A percentile compares a stretch with the other conserved stretches of the same genome.
Conservation (phyloP, 148 eudicot genomes). For the Diospyros kaki region DNA sequence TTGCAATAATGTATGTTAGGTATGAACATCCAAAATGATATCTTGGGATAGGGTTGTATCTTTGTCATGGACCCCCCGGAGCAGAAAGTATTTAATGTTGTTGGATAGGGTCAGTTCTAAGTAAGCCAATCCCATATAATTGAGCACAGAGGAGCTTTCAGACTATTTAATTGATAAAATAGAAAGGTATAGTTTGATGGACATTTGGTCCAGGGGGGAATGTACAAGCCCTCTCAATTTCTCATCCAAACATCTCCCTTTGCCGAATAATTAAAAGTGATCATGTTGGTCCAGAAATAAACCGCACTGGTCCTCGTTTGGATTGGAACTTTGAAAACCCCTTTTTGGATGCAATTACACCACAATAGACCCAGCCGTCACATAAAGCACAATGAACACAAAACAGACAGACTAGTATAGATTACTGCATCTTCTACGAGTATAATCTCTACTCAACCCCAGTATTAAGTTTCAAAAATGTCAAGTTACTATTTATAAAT, state of each 20-base stretch:
- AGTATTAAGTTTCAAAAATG: too few relatives aligned
- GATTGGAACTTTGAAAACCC: background rate
- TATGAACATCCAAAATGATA: background rate
- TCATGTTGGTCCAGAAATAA: slow-evolving; percentile 4
- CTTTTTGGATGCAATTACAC: background rate
- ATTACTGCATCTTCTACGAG: too few relatives aligned
- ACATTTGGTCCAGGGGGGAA: background rate
- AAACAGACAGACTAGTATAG: too few relatives aligned
- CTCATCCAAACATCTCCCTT: background rate
- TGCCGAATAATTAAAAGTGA: background rate
- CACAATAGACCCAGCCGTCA: too few relatives aligned
- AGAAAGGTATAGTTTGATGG: background rate
- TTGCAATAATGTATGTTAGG: slow-evolving; percentile 13
- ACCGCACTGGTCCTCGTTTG: background rate
- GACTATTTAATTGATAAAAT: background rate
- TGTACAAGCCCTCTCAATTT: background rate
- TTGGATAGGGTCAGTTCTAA: background rate
- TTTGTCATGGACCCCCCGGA: slow-evolving; percentile 15
- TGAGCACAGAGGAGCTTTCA: background rate
- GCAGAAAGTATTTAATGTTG: background rate
- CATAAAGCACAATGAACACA: too few relatives aligned
- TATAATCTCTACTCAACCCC: too few relatives aligned
- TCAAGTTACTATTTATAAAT: too few relatives aligned
- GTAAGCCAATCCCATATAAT: background rate
- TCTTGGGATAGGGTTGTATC: slow-evolving; percentile 8